Conservation (phyloP, 257 asterid genomes). For the Ilex aquifolium region DNA sequence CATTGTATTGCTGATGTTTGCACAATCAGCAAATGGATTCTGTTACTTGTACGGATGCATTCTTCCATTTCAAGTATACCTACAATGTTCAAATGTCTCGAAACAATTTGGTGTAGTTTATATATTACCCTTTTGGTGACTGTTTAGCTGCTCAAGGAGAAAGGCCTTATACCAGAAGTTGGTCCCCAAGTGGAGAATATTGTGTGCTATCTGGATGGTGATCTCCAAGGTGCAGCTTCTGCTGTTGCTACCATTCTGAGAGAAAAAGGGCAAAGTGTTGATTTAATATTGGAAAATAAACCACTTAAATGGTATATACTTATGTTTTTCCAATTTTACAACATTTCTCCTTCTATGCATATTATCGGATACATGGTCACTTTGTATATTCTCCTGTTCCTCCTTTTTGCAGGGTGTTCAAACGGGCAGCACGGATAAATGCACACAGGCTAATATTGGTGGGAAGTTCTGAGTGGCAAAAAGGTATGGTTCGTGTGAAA, state of each 20-base stretch:
- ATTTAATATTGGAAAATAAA: slow-evolving; percentile 83
- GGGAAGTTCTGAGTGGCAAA: slow-evolving; percentile 83
- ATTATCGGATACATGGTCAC: not conserved
- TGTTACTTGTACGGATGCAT: too few relatives aligned
- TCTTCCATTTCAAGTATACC: too few relatives aligned
- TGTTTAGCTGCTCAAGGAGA: slow-evolving; percentile 83
- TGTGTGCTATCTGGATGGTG: slow-evolving; percentile 75
- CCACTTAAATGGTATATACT: slow-evolving; percentile 76
- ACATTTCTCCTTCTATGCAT: not conserved
- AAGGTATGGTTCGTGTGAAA: slow-evolving; percentile 52
- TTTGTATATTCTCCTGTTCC: too few relatives aligned
- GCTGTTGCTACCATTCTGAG: slow-evolving; percentile 72
- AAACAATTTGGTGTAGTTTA: too few relatives aligned
- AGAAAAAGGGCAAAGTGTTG: slow-evolving; percentile 79
- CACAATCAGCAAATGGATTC: too few relatives aligned
- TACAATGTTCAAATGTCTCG: too few relatives aligned
- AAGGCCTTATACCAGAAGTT: slow-evolving; percentile 74
- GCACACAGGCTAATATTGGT: slow-evolving; percentile 77
- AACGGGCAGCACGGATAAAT: slow-evolving; percentile 70
- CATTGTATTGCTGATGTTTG: too few relatives aligned
- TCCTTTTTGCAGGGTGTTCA: slow-evolving; percentile 1
- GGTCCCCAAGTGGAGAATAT: slow-evolving; percentile 52
- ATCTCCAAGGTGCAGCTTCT: slow-evolving; percentile 78
- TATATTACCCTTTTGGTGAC: not conserved
- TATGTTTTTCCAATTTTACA: not conserved